Conservation (phyloP, 169 alveolate species). For the Cryptosporidium sp. region DNA sequence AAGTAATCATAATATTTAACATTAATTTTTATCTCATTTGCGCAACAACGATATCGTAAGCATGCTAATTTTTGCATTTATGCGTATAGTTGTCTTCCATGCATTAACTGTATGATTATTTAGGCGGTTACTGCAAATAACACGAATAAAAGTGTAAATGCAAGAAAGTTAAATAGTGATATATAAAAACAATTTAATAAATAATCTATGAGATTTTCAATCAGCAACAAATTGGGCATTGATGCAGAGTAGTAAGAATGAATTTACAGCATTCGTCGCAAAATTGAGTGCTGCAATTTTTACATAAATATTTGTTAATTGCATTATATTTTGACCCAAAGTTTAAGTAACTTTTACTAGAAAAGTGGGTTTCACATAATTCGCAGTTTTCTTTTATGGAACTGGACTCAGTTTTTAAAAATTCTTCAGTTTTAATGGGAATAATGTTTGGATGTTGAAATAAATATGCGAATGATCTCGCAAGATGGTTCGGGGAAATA, state of each 20-base stretch:
- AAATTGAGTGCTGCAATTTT: conserved; percentile 13
- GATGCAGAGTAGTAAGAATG: conserved; percentile 44
- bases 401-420: background rate
- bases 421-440: background rate
- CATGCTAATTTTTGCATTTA: conserved; percentile 34
- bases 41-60: conserved; percentile 70
- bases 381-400: background rate
- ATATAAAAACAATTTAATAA: background rate
- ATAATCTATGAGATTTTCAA: background rate
- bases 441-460: conserved; percentile 47
- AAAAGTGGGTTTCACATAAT: conserved; percentile 14
- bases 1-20: conserved; percentile 15
- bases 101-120: conserved; percentile 17
- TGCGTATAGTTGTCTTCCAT: conserved; percentile 62
- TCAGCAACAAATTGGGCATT: conserved; percentile 57
- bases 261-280: conserved; percentile 53
- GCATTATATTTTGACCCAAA: background rate
- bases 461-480: conserved; percentile 66
- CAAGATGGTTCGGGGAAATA: conserved; percentile 53
- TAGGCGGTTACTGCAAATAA: conserved; percentile 25
- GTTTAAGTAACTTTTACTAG: background rate
- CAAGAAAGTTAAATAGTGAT: too few species aligned
- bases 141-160: background rate
- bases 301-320: conserved; percentile 24
- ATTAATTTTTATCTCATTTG: background rate